Evolutionary conservation across 2,329 filamentous ascomycete genomes (phyloP).

Genomic region (Pseudopyricularia javanii): DNA sequence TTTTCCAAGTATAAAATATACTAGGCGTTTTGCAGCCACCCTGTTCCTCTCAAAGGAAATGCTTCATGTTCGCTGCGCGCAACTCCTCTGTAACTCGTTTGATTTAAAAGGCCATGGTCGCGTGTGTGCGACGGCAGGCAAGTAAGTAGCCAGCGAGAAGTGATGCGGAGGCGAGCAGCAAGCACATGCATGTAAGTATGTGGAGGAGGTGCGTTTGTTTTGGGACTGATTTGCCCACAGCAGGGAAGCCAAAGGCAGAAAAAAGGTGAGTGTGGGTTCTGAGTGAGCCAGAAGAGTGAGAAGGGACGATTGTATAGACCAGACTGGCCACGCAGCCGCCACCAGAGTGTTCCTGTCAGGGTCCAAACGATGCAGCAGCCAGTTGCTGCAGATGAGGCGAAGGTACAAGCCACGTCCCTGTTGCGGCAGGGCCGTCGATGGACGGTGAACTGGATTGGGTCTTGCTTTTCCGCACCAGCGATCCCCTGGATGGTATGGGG

Average conservation of each 20-base stretch:
- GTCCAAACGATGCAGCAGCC: not conserved
- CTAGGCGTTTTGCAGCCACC: not conserved
- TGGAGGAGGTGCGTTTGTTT: not conserved
- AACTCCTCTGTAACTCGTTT: not conserved
- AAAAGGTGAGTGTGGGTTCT: not conserved
- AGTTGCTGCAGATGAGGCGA: conserved; percentile 1
- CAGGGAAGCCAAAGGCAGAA: not conserved
- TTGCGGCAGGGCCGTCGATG: not conserved
- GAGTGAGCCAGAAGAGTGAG: not conserved
- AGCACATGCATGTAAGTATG: not conserved
- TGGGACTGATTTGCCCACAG: not conserved
- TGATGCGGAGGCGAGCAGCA: not conserved
- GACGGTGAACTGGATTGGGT: not conserved
- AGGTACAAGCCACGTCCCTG: not conserved
- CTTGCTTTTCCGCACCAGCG: not conserved
- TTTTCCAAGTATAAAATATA: not conserved
- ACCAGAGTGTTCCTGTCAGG: not conserved
- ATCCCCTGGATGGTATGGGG: no score
- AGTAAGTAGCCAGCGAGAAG: not conserved
- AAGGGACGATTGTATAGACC: not conserved
- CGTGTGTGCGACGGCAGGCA: not conserved
- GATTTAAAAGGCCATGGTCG: not conserved
- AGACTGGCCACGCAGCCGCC: not conserved
- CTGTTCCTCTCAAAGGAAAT: not conserved
- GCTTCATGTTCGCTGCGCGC: not conserved